These are phyloP conservation scores for Viridothelium virens DNA, from an alignment of 495 filamentous ascomycete genomes.

Conservation along the genomic window DNA sequence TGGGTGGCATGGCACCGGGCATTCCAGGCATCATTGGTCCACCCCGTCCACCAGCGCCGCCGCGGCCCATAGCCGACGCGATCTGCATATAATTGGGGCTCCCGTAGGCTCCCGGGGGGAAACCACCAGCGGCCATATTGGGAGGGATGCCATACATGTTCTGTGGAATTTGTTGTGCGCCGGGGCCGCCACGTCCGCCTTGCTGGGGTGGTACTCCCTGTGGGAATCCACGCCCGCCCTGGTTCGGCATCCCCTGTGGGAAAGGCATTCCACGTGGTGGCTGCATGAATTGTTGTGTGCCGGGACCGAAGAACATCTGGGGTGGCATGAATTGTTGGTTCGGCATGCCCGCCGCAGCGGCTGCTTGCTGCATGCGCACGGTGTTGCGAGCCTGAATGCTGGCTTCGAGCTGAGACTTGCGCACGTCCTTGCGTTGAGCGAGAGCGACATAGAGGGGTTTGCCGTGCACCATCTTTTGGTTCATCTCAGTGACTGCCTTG, in stretches of 20 bases:
- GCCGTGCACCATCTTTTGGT: constrained; percentile 94
- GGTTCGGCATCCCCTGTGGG: constrained; percentile 74
- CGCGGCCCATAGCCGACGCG: constrained; percentile 57
- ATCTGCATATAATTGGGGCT: constrained; percentile 32
- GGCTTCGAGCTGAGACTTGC: constrained; percentile 96
- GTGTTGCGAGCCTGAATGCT: constrained; percentile 99
- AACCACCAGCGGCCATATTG: constrained; percentile 59
- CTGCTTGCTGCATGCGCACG: constrained; percentile 94
- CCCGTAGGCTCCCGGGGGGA: constrained; percentile 30
- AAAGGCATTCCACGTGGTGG: constrained; percentile 75
- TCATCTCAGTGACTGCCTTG: constrained; percentile 98
- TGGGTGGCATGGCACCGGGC: constrained; percentile 50
- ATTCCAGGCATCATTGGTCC: constrained; percentile 63
- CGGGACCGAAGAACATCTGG: constrained; percentile 71
- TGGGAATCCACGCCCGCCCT: constrained; percentile 76
- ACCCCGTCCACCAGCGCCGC: constrained; percentile 50
- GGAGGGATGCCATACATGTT: constrained; percentile 66
- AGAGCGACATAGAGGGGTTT: constrained; percentile 98
- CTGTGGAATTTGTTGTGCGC: constrained; percentile 69
- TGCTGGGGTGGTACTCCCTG: constrained; percentile 76
- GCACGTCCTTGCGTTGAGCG: constrained; percentile 98
- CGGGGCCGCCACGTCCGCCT: constrained; percentile 76
- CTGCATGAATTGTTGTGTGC: constrained; percentile 53
- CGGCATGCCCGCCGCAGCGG: constrained; percentile 84
- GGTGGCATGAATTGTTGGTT: constrained; percentile 71